Percentiles rank a stretch among this genome's conserved stretches.
Conservation (phyloP, 306 rosid species). For the Dalbergia oliveri region DNA sequence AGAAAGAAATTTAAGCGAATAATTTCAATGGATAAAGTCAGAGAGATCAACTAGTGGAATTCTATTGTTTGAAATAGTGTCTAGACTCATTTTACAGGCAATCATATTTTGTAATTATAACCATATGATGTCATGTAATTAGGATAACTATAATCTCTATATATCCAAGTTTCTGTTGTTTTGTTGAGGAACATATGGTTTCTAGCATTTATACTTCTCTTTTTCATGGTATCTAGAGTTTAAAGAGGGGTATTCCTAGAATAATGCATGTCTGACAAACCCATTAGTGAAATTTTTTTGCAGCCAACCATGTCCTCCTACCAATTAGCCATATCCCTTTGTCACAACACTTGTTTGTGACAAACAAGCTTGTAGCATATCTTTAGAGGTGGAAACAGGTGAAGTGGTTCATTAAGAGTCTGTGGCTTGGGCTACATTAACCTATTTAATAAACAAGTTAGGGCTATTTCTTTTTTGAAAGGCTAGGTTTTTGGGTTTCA, state of each 20-base stretch:
- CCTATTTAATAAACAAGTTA: background rate
- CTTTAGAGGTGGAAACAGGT: background rate
- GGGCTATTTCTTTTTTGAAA: too few species aligned
- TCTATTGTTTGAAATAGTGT: background rate
- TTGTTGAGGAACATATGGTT: background rate
- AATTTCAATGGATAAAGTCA: conserved; percentile 9
- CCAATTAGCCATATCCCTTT: too few species aligned
- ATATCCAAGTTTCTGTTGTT: background rate
- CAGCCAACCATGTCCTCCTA: too few species aligned
- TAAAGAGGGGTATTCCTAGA: background rate
- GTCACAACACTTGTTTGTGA: too few species aligned
- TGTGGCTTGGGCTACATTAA: background rate
- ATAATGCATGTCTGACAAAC: background rate
- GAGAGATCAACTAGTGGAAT: conserved; percentile 20
- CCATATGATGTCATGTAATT: too few species aligned
- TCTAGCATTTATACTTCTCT: background rate
- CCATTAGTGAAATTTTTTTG: too few species aligned
- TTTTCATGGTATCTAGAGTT: background rate
- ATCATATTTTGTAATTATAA: too few species aligned
- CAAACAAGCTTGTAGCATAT: too few species aligned
- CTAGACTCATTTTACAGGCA: background rate
- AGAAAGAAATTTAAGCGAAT: conserved; percentile 45
- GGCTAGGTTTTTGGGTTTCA: too few species aligned
- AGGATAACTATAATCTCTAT: background rate
- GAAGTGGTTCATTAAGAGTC: background rate